Evolutionary conservation across 257 asterid genomes (phyloP), one percentile per base, ranked within the genome.

Genomic region (Lithospermum erythrorhizon): DNA sequence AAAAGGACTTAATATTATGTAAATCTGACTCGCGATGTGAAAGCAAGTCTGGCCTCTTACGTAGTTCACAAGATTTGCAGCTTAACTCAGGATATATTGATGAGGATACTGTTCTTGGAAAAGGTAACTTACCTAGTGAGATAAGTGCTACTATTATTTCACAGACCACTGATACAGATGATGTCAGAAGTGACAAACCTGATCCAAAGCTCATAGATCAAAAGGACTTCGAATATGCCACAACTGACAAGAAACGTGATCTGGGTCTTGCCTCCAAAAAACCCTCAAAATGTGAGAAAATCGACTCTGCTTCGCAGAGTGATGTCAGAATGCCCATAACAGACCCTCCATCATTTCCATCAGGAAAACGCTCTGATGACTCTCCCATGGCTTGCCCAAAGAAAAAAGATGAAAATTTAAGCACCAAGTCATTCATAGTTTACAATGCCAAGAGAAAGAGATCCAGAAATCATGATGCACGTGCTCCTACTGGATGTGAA

Each of bases 371-470:
- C 41, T 35, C 27, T 19, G 29, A 29, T 29, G 63, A 35, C 35
- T 20, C 48, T 37, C 25, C 65, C 41, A 37, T 55, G 17, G 53
- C 61, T 58, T 58, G 19, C 30, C 48, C 20, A 18, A 58, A 49
- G 21, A 55, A 51, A 55, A 76, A 47, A 57, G 64, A 63, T 60
- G 29, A 45, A 57, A 18, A 25, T 20, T 58, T 55, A 69, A 78
- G 66, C 64, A 17, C 9, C 22, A 61, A 64, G 22, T 69, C 53
- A 7, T 1, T 45, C 14, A 56, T 45, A 56, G 72, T 65, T 21
- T 70, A 65, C 68, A 64, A 55, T 73, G 72, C 70, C 27, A 66
- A 66, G 68, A 72, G 68, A 66, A 65, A 65, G 73, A 81, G 37
- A 11, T 41, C 67, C 21, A 32, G 68, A 49, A 71, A 52, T 61